phyloP scores from a whole-genome alignment of 441 rosid genomes.

The Codiaeum variegatum region DNA sequence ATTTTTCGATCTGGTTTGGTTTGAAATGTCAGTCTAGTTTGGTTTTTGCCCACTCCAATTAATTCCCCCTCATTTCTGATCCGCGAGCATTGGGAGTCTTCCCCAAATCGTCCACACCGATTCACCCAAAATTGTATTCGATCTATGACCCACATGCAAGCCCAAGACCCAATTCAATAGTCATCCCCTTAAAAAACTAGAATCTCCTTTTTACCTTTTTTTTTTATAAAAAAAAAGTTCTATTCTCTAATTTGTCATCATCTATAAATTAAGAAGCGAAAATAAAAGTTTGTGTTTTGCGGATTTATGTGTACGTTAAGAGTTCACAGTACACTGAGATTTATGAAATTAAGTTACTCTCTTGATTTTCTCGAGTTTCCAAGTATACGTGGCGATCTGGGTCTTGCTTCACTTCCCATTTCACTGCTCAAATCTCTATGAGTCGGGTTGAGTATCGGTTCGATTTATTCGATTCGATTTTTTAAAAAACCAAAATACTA shows the following conservation, averaged over 20 bases:
- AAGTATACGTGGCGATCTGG: constrained; percentile 52
- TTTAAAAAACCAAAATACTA: too few relatives aligned
- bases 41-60: too few relatives aligned
- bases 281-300: constrained; percentile 7
- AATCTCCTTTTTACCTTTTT: constrained; percentile 24
- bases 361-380: constrained; percentile 50
- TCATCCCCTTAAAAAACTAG: constrained; percentile 16
- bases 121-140: constrained; percentile 9
- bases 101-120: constrained; percentile 36
- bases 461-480: too few relatives aligned
- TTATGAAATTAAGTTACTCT: constrained; percentile 38
- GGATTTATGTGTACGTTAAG: constrained; percentile 16
- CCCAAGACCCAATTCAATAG: constrained; percentile 11
- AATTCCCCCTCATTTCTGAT: constrained; percentile 34
- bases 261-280: constrained; percentile 5
- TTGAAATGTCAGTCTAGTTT: too few relatives aligned
- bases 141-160: constrained; percentile 1
- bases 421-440: constrained; percentile 49
- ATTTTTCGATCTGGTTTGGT: too few relatives aligned
- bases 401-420: constrained; percentile 37
- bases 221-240: too few relatives aligned
- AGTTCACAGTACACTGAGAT: constrained; percentile 36
- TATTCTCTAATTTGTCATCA: constrained; percentile 11
- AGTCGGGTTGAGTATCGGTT: too few relatives aligned
- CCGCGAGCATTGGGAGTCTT: constrained; percentile 58